phyloP scores from a whole-genome alignment of 192 early-diverging fungal species.

The Funneliformis mosseae region DNA sequence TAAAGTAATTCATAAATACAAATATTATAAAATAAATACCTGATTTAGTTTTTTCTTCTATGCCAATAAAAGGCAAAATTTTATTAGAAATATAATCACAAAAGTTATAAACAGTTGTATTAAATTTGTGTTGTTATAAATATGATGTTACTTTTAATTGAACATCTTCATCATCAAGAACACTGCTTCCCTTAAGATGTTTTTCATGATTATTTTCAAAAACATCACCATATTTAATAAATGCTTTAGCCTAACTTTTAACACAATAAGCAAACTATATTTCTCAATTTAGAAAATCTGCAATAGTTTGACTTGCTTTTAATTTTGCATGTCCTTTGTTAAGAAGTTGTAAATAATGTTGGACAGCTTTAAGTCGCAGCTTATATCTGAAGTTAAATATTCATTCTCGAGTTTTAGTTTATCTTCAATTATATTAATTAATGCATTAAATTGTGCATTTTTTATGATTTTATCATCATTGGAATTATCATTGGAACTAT shows the following conservation, averaged over 20 bases:
- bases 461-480: no score
- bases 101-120: background rate
- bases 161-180: conserved; percentile 21
- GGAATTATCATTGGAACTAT: no score
- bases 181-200: background rate
- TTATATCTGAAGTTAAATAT: background rate
- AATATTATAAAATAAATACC: background rate
- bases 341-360: background rate
- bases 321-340: background rate
- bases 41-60: background rate
- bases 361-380: background rate
- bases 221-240: background rate
- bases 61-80: background rate
- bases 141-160: background rate
- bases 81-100: background rate
- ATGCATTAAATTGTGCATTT: no score
- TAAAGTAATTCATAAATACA: background rate
- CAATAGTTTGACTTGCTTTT: background rate
- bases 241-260: background rate
- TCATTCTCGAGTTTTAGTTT: no score
- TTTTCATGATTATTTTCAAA: background rate
- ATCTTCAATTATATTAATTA: no score
- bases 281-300: background rate
- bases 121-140: background rate
- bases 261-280: background rate